phyloP scores from a whole-genome alignment of 1,284 basidiomycete species.

The Albatrellus sp. region DNA sequence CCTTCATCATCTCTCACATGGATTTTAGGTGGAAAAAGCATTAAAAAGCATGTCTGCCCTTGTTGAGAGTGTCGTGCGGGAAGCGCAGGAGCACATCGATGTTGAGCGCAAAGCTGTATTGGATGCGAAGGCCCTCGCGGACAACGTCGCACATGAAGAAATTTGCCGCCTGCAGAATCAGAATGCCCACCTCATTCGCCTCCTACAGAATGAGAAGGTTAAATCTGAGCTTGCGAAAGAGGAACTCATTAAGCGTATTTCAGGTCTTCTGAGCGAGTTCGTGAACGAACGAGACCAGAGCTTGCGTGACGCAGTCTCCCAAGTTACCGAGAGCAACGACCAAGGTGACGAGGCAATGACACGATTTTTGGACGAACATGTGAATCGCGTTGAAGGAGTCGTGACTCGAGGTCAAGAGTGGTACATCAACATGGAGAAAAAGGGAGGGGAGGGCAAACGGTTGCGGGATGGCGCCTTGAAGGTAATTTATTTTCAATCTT shows the following conservation, averaged over 20 bases:
- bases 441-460: conserved; percentile 38
- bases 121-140: conserved; percentile 37
- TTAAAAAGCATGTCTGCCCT: conserved; percentile 39
- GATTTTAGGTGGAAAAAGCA: conserved; percentile 36
- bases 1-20: conserved; percentile 1
- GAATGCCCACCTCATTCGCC: conserved; percentile 51
- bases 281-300: conserved; percentile 56
- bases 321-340: conserved; percentile 44
- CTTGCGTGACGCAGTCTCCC: conserved; percentile 46
- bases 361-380: conserved; percentile 36
- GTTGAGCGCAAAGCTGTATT: conserved; percentile 39
- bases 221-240: conserved; percentile 58
- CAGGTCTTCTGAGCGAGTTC: conserved; percentile 59
- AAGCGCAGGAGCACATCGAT: conserved; percentile 45
- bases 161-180: conserved; percentile 57
- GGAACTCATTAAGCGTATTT: conserved; percentile 62
- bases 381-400: conserved; percentile 29
- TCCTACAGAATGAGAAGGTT: conserved; percentile 56
- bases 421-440: conserved; percentile 29
- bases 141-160: conserved; percentile 45
- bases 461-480: conserved; percentile 47
- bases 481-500: conserved; percentile 22
- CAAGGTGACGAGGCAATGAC: conserved; percentile 39
- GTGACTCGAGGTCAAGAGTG: conserved; percentile 28
- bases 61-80: conserved; percentile 47